phyloP scores from a whole-genome alignment of 768 basidiomycete species.

The Lepiota subincarnata region DNA sequence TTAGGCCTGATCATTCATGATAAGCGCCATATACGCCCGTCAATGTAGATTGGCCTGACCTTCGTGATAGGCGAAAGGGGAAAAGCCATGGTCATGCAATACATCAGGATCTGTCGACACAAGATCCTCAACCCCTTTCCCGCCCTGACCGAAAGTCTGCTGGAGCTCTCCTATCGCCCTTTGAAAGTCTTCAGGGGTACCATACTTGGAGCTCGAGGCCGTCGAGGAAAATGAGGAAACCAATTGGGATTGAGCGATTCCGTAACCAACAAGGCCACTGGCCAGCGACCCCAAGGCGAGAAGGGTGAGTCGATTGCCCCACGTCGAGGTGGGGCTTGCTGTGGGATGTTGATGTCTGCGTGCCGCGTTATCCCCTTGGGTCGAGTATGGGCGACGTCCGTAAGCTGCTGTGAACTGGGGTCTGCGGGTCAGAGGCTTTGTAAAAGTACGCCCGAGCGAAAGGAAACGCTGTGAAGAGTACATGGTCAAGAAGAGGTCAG shows the following conservation, averaged over 20 bases:
- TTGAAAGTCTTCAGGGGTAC: constrained; percentile 48
- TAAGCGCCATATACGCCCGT: neutral
- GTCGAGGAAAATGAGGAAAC: no score
- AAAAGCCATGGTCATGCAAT: constrained; percentile 51
- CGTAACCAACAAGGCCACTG: neutral
- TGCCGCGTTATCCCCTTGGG: neutral
- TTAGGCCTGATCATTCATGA: constrained; percentile 25
- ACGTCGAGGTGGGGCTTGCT: neutral
- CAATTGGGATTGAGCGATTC: neutral
- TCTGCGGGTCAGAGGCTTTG: no score
- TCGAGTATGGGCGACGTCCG: neutral
- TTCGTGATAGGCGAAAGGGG: constrained; percentile 46
- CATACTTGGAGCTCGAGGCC: constrained; percentile 32
- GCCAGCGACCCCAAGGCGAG: neutral
- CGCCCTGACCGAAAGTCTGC: constrained; percentile 28
- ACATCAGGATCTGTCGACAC: constrained; percentile 52
- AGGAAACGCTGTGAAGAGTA: neutral
- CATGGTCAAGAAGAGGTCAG: neutral
- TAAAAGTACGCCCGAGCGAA: no score
- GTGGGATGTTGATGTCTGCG: neutral
- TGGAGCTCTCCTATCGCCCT: constrained; percentile 49
- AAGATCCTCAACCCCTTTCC: constrained; percentile 18
- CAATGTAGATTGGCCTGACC: constrained; percentile 29
- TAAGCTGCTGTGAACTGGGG: no score
- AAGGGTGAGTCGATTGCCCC: neutral